Evolutionary conservation across 768 basidiomycete species (phyloP).

Genomic region (Inosperma sp.): DNA sequence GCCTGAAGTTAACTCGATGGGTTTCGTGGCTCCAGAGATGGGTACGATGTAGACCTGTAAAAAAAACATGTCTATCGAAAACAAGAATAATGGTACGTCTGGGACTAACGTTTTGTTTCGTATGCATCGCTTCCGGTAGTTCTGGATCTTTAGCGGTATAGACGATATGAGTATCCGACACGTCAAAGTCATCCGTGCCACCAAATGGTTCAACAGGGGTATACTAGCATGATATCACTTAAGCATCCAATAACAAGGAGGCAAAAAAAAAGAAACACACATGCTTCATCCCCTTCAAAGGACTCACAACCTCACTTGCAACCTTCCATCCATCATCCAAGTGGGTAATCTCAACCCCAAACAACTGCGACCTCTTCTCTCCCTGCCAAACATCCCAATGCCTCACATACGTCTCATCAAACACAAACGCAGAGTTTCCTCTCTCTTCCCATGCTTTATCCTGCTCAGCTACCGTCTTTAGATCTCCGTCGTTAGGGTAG

Average conservation of each 20-base stretch:
- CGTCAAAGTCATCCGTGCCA: slow-evolving; percentile 75
- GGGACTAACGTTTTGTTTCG: slow-evolving; percentile 72
- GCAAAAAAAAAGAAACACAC: slow-evolving; percentile 38
- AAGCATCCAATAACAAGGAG: neutral
- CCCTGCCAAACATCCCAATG: slow-evolving; percentile 80
- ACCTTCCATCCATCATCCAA: slow-evolving; percentile 50
- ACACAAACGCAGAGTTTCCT: slow-evolving; percentile 69
- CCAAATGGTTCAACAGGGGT: slow-evolving; percentile 84
- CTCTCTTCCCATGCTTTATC: slow-evolving; percentile 70
- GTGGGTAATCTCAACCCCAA: slow-evolving; percentile 56
- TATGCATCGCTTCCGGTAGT: slow-evolving; percentile 77
- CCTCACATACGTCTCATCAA: slow-evolving; percentile 62
- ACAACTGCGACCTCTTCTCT: slow-evolving; percentile 66
- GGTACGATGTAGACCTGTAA: slow-evolving; percentile 65
- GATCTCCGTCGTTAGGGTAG: slow-evolving; percentile 66
- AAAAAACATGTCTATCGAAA: neutral
- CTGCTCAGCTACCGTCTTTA: slow-evolving; percentile 62
- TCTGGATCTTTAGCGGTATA: slow-evolving; percentile 84
- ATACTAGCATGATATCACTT: slow-evolving; percentile 38
- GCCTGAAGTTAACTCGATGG: slow-evolving; percentile 74
- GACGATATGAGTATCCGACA: slow-evolving; percentile 63
- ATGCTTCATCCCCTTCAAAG: slow-evolving; percentile 63
- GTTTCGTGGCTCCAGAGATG: slow-evolving; percentile 45
- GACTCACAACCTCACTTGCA: slow-evolving; percentile 49
- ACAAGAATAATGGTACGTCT: neutral